A percentile compares a stretch with the other conserved stretches of the same genome.
phyloP scores from a whole-genome alignment of 768 basidiomycete species.

The Suillus alpinus region DNA sequence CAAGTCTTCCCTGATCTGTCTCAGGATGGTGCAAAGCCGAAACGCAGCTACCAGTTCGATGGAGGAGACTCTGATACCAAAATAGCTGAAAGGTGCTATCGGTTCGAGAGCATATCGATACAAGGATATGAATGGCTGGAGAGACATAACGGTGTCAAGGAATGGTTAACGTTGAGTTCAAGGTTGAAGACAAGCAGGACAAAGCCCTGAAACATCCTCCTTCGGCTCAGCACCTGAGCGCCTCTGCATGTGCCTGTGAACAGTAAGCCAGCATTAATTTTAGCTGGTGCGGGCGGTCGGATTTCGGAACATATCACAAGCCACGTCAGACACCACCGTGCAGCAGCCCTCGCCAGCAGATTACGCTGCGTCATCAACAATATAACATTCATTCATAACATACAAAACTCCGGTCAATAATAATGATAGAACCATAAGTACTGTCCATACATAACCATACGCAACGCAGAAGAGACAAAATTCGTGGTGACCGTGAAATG shows the following conservation, averaged over 20 bases:
- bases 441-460: too few relatives aligned
- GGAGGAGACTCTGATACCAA: slow-evolving; percentile 55
- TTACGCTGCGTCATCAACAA: not conserved
- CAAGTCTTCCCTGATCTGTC: slow-evolving; percentile 59
- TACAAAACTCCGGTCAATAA: slow-evolving; percentile 15
- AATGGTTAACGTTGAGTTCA: not conserved
- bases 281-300: not conserved
- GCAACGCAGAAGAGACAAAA: not conserved
- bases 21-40: slow-evolving; percentile 65
- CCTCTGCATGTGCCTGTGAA: not conserved
- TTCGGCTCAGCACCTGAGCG: not conserved
- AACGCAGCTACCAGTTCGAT: slow-evolving; percentile 70
- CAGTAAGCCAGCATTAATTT: not conserved
- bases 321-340: not conserved
- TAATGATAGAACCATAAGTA: not conserved
- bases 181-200: not conserved
- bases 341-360: not conserved
- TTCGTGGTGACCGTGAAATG: not conserved
- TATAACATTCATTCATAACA: not conserved
- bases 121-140: slow-evolving; percentile 42
- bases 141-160: slow-evolving; percentile 25
- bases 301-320: too few relatives aligned
- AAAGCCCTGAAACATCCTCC: not conserved
- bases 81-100: slow-evolving; percentile 65
- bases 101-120: slow-evolving; percentile 56